These are phyloP conservation scores for Ophiostoma piceae DNA, from an alignment of 2,329 filamentous ascomycete species.

Conservation along the genomic window DNA sequence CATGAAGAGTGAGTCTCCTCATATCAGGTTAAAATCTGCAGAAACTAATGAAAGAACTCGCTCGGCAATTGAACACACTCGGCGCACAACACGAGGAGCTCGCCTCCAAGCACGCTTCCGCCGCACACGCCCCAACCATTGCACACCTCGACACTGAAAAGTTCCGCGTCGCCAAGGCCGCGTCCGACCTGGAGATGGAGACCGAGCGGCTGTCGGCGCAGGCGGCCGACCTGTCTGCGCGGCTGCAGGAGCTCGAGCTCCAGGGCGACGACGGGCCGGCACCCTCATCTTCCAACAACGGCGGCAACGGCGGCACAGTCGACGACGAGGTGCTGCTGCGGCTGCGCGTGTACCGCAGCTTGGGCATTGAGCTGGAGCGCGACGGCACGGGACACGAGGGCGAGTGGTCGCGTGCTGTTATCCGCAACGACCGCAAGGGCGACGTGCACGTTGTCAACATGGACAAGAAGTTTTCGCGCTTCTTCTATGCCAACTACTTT, in stretches of 20 bases:
- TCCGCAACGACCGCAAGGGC: conserved; percentile 78
- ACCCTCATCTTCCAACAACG: background rate
- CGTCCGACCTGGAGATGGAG: conserved; percentile 85
- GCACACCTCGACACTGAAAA: conserved; percentile 86
- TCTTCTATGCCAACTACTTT: conserved; percentile 93
- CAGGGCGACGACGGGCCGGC: conserved; percentile 72
- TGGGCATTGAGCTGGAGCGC: conserved; percentile 82
- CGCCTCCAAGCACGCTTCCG: conserved; percentile 66
- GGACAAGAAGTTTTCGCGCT: conserved; percentile 83
- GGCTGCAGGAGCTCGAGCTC: conserved; percentile 75
- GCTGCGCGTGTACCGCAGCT: conserved; percentile 81
- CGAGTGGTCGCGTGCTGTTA: conserved; percentile 78
- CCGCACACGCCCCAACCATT: conserved; percentile 77
- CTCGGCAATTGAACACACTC: conserved; percentile 69
- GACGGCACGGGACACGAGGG: conserved; percentile 62
- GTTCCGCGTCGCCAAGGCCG: conserved; percentile 89
- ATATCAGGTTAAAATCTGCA: background rate
- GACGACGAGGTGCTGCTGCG: conserved; percentile 66
- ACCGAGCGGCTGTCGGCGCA: conserved; percentile 83
- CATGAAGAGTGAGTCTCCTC: conserved; percentile 49
- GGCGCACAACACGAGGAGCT: conserved; percentile 73
- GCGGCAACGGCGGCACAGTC: background rate
- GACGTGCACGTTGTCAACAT: conserved; percentile 94
- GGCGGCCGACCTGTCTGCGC: conserved; percentile 65
- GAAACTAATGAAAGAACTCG: conserved; percentile 47